Evolutionary conservation across 2,329 filamentous ascomycete species (phyloP).

Genomic region (Neurospora sp.): DNA sequence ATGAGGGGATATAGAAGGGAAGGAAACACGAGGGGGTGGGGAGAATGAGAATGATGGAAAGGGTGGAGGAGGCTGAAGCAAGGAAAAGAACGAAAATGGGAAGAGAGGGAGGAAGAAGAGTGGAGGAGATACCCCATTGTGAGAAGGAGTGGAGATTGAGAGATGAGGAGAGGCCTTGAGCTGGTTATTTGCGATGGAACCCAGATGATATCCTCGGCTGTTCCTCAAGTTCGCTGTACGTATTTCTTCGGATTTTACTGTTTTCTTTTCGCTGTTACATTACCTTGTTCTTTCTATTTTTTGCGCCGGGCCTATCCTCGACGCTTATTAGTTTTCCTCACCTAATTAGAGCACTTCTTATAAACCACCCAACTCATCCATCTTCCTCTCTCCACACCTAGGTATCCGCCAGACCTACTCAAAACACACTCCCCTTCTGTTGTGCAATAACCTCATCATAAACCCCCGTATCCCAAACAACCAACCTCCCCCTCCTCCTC

Average conservation of each 20-base stretch:
- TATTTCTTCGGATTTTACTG: background rate
- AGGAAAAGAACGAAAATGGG: background rate
- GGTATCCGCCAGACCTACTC: background rate
- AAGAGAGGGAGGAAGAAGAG: background rate
- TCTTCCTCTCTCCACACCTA: background rate
- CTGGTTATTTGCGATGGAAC: background rate
- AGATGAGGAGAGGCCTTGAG: background rate
- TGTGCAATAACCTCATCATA: conserved; percentile 12
- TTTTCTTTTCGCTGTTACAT: background rate
- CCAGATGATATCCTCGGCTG: background rate
- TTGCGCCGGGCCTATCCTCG: background rate
- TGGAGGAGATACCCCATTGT: background rate
- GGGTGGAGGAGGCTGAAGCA: background rate
- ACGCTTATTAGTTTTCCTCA: background rate
- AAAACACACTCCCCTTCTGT: background rate
- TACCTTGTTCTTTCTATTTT: background rate
- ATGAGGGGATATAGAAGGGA: background rate
- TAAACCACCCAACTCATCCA: background rate
- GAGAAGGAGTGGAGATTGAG: background rate
- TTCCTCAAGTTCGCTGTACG: background rate
- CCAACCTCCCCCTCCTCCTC: conserved; percentile 43
- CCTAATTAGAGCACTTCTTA: background rate
- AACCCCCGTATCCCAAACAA: conserved; percentile 48
- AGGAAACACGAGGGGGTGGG: too few relatives aligned
- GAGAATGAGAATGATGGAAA: background rate